phyloP scores from a whole-genome alignment of 768 basidiomycete species.

The Lactifluus pinguis region DNA sequence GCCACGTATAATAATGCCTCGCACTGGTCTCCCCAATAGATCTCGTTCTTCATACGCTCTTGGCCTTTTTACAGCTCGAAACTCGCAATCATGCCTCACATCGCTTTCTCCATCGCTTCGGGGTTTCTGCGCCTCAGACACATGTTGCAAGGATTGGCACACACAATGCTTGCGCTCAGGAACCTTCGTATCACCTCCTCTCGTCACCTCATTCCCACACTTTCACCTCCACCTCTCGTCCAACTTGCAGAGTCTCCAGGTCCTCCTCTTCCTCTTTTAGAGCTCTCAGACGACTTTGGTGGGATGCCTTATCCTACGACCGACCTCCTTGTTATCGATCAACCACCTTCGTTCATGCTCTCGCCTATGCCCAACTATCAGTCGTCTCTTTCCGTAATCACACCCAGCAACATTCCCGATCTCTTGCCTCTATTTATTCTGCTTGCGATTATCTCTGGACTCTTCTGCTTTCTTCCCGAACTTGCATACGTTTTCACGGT shows the following conservation, averaged over 20 bases:
- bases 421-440: background rate
- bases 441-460: background rate
- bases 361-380: background rate
- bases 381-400: background rate
- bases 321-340: background rate
- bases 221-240: background rate
- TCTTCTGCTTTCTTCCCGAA: background rate
- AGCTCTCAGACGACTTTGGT: background rate
- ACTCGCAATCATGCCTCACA: conserved; percentile 1
- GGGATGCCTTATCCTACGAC: background rate
- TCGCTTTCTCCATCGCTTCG: background rate
- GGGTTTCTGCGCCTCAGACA: conserved; percentile 3
- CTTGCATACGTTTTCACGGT: background rate
- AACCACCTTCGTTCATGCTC: background rate
- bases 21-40: background rate
- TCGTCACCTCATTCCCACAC: background rate
- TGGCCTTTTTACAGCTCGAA: background rate
- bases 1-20: background rate
- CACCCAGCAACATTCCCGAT: background rate
- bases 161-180: conserved; percentile 2
- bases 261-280: background rate
- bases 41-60: background rate
- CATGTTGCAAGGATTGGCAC: background rate
- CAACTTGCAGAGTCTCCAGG: background rate
- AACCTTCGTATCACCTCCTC: background rate